These are phyloP conservation scores for Dillenia suffruticosa DNA, from an alignment of 164 flowering plant species.

Conservation along the genomic window DNA sequence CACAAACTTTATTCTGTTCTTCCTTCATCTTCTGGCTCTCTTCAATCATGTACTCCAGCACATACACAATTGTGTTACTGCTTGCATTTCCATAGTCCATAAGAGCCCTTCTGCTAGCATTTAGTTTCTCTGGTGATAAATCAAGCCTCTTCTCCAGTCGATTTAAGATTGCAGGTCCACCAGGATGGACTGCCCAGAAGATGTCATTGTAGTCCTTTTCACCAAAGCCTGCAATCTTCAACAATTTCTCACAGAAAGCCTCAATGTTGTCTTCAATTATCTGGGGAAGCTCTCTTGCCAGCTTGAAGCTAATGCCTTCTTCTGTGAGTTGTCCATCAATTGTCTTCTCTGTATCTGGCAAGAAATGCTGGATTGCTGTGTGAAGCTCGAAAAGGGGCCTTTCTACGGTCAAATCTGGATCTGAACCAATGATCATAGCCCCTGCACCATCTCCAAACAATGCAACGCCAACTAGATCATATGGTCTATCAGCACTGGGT, in stretches of 20 bases:
- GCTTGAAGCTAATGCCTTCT: slow-evolving; percentile 85
- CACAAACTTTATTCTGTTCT: slow-evolving; percentile 18
- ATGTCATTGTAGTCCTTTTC: slow-evolving; percentile 54
- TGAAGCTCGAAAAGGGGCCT: slow-evolving; percentile 77
- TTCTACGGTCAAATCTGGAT: slow-evolving; percentile 41
- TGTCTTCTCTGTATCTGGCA: slow-evolving; percentile 73
- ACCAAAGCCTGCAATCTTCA: slow-evolving; percentile 32
- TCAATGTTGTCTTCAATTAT: slow-evolving; percentile 82
- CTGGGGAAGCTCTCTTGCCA: slow-evolving; percentile 79
- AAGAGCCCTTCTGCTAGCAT: slow-evolving; percentile 73
- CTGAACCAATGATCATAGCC: slow-evolving; percentile 78
- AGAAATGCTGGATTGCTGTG: slow-evolving; percentile 68
- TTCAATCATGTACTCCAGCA: slow-evolving; percentile 85
- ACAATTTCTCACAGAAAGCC: slow-evolving; percentile 57
- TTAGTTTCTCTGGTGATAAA: slow-evolving; percentile 68
- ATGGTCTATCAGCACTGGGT: slow-evolving; percentile 67
- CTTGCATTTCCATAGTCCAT: slow-evolving; percentile 90
- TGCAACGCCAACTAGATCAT: slow-evolving; percentile 88
- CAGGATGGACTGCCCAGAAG: slow-evolving; percentile 98
- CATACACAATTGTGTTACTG: slow-evolving; percentile 89
- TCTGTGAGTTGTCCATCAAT: slow-evolving; percentile 81
- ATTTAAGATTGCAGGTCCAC: slow-evolving; percentile 88
- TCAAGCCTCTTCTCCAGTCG: slow-evolving; percentile 78
- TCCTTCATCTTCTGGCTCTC: slow-evolving; percentile 51
- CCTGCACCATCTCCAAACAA: slow-evolving; percentile 96